Evolutionary conservation across 1,284 basidiomycete species (phyloP).

Genomic region (Lignosus rhinocerotis): DNA sequence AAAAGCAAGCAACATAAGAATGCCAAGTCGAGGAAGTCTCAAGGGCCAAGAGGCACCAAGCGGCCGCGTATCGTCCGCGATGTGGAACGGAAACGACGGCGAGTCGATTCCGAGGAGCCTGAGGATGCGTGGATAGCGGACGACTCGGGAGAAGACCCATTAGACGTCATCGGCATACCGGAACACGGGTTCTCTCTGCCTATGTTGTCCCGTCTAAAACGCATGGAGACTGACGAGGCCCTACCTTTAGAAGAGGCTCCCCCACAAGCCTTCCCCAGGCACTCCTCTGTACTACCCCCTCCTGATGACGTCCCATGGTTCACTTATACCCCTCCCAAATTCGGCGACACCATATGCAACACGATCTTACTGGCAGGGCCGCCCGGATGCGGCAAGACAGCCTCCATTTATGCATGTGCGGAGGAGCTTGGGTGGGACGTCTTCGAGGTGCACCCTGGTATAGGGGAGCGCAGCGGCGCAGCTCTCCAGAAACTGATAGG

Average conservation of each 20-base stretch:
- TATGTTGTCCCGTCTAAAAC: slow-evolving; percentile 20
- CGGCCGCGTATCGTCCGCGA: slow-evolving; percentile 52
- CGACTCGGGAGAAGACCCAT: slow-evolving; percentile 34
- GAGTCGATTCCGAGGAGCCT: slow-evolving; percentile 52
- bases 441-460: slow-evolving; percentile 97
- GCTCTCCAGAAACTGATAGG: slow-evolving; percentile 85
- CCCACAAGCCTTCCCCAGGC: not conserved
- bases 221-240: slow-evolving; percentile 1
- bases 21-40: slow-evolving; percentile 21
- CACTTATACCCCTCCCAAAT: slow-evolving; percentile 26
- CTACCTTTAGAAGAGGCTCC: not conserved
- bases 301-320: slow-evolving; percentile 7
- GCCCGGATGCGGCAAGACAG: slow-evolving; percentile 88
- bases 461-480: slow-evolving; percentile 81
- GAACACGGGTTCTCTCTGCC: slow-evolving; percentile 27
- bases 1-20: slow-evolving; percentile 25
- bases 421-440: slow-evolving; percentile 94
- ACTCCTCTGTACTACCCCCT: not conserved
- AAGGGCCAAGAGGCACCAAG: slow-evolving; percentile 40
- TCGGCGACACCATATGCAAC: slow-evolving; percentile 67
- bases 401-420: slow-evolving; percentile 91
- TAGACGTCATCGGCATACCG: slow-evolving; percentile 31
- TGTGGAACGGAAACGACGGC: slow-evolving; percentile 51
- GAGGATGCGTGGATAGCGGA: slow-evolving; percentile 50
- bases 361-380: slow-evolving; percentile 86